Conservation (phyloP, 176 grass and related monocot species). For the Zoysia japonica region DNA sequence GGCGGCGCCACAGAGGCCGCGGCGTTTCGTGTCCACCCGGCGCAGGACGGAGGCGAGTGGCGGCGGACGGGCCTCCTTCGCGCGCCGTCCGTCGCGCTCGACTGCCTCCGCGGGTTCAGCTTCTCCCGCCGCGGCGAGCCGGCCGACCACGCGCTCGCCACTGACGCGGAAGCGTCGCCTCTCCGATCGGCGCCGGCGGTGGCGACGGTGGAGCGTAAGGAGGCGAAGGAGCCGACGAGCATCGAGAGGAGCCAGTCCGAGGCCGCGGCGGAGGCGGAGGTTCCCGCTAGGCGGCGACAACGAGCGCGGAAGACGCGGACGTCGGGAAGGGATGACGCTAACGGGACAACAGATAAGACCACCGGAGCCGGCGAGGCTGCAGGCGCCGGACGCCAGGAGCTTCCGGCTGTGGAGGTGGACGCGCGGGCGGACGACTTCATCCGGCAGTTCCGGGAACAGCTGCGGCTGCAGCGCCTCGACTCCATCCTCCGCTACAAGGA, state of each 20-base stretch:
- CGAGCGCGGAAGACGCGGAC: neutral
- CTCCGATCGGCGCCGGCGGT: neutral
- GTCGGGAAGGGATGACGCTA: neutral
- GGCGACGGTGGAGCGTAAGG: neutral
- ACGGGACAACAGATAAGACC: neutral
- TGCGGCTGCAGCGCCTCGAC: constrained; percentile 32
- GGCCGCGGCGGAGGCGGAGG: neutral
- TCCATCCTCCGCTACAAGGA: constrained; percentile 22
- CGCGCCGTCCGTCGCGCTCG: neutral
- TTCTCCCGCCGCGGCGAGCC: neutral
- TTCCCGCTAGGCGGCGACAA: neutral
- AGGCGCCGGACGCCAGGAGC: neutral
- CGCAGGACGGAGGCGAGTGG: neutral
- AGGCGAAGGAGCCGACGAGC: neutral
- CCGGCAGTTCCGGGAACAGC: constrained; percentile 27
- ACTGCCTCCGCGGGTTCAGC: constrained; percentile 9
- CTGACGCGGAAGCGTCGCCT: neutral
- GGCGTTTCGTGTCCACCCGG: neutral
- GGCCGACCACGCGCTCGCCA: neutral
- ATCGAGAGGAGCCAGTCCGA: constrained; percentile 10
- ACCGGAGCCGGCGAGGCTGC: neutral
- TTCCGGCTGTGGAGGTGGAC: constrained; percentile 23
- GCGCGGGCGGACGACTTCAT: constrained; percentile 35
- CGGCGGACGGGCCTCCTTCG: neutral
- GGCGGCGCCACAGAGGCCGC: neutral